Percentiles rank a stretch among this genome's conserved stretches.
These are phyloP conservation scores for Elsinoe fawcettii DNA, from an alignment of 2,329 filamentous ascomycete genomes.

Conservation along the genomic window DNA sequence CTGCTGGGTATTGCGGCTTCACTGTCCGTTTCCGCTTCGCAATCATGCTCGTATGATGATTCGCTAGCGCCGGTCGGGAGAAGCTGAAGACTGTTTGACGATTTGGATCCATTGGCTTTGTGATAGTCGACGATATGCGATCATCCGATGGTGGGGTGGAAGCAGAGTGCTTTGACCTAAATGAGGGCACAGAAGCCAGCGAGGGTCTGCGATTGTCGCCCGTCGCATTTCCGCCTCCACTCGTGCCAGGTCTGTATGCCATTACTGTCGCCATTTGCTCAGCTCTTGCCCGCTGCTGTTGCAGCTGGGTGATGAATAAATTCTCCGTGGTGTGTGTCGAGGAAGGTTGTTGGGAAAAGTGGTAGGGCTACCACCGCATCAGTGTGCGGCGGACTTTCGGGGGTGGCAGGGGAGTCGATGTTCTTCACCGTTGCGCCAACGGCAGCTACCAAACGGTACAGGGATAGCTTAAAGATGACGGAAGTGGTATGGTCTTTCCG, in stretches of 20 bases:
- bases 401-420: slow-evolving; percentile 13
- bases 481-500: background rate
- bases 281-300: slow-evolving; percentile 4
- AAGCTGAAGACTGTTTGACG: slow-evolving; percentile 12
- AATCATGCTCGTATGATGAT: slow-evolving; percentile 10
- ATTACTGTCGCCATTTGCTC: slow-evolving; percentile 29
- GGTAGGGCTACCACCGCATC: background rate
- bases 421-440: slow-evolving; percentile 13
- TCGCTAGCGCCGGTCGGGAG: slow-evolving; percentile 9
- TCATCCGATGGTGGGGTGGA: slow-evolving; percentile 13
- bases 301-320: background rate
- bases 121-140: slow-evolving; percentile 14
- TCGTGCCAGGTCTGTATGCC: slow-evolving; percentile 12
- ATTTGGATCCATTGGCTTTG: slow-evolving; percentile 6
- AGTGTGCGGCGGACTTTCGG: background rate
- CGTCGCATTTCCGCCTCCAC: slow-evolving; percentile 5
- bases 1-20: slow-evolving; percentile 43
- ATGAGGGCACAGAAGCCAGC: slow-evolving; percentile 25
- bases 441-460: slow-evolving; percentile 12
- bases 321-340: background rate
- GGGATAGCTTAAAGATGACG: slow-evolving; percentile 1
- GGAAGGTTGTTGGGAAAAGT: background rate
- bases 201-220: slow-evolving; percentile 22
- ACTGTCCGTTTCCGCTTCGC: slow-evolving; percentile 25
- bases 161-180: slow-evolving; percentile 14